Evolutionary conservation across 352 stramenopile species (phyloP).

Genomic region (Peronospora destructor): DNA sequence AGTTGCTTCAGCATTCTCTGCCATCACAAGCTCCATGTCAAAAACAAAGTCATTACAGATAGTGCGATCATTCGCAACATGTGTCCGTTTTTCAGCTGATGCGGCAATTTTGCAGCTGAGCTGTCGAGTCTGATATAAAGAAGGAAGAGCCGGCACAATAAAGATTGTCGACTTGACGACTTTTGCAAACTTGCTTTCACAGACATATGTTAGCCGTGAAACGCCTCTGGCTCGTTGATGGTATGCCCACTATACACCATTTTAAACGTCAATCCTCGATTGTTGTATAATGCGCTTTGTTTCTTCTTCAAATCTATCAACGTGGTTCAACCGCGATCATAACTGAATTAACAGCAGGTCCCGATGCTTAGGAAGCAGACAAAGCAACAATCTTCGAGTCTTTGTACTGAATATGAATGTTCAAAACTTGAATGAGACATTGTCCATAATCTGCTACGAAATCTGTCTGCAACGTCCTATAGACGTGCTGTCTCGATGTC

Average conservation of each 20-base stretch:
- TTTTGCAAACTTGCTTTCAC: too few relatives aligned
- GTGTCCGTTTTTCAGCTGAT: not conserved
- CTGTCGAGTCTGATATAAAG: constrained; percentile 1
- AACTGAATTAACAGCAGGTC: too few relatives aligned
- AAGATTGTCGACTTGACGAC: constrained; percentile 31
- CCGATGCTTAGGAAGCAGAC: constrained; percentile 52
- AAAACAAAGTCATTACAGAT: constrained; percentile 58
- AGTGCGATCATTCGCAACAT: constrained; percentile 33
- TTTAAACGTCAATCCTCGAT: too few relatives aligned
- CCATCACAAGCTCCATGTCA: constrained; percentile 65
- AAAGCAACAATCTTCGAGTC: constrained; percentile 60
- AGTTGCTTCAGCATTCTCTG: constrained; percentile 38
- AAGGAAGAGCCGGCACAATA: constrained; percentile 1
- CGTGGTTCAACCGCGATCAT: too few relatives aligned
- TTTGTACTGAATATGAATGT: constrained; percentile 82
- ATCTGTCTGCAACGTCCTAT: constrained; percentile 82
- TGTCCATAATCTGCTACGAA: constrained; percentile 76
- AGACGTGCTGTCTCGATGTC: constrained; percentile 14
- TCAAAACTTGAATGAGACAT: constrained; percentile 75
- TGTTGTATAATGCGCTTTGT: too few relatives aligned
- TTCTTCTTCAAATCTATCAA: too few relatives aligned
- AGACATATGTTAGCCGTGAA: too few relatives aligned
- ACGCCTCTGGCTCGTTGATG: too few relatives aligned
- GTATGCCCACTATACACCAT: too few relatives aligned
- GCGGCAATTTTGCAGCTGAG: constrained; percentile 3